Percentiles rank a stretch among this genome's conserved stretches.
Conservation (phyloP, 352 stramenopile species). For the Phytophthora foliorum region DNA sequence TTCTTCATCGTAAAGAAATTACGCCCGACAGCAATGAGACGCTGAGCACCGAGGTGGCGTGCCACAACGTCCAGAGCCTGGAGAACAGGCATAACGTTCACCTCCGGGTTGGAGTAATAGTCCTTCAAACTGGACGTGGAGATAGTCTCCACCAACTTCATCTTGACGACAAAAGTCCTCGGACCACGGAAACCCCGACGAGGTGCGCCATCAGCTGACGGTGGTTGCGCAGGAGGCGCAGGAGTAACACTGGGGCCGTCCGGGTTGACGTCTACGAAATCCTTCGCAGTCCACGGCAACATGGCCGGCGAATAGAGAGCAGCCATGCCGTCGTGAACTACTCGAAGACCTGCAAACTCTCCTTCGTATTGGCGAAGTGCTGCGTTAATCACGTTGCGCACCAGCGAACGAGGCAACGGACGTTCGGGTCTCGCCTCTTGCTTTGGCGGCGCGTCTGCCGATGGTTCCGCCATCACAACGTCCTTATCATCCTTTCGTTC, state of each 20-base stretch:
- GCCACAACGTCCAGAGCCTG: conserved; percentile 74
- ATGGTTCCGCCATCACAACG: conserved; percentile 47
- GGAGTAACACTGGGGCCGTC: conserved; percentile 26
- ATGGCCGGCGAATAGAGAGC: conserved; percentile 54
- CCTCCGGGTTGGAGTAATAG: conserved; percentile 57
- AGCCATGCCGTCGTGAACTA: conserved; percentile 67
- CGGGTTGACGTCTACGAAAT: conserved; percentile 59
- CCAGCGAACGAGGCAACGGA: conserved; percentile 46
- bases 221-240: conserved; percentile 15
- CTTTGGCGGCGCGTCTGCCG: conserved; percentile 18
- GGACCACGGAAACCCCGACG: conserved; percentile 40
- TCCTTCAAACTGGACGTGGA: conserved; percentile 47
- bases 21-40: conserved; percentile 62
- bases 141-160: conserved; percentile 71
- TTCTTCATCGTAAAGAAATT: conserved; percentile 84
- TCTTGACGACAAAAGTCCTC: conserved; percentile 65
- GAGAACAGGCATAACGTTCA: conserved; percentile 64
- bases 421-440: conserved; percentile 29
- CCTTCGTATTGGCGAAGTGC: conserved; percentile 51
- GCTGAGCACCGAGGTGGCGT: conserved; percentile 60
- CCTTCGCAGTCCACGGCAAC: conserved; percentile 54
- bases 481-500: conserved; percentile 38
- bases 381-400: conserved; percentile 65
- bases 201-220: conserved; percentile 18
- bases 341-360: conserved; percentile 52